Evolutionary conservation across 768 basidiomycete species (phyloP).

Genomic region (Lactarius quietus): DNA sequence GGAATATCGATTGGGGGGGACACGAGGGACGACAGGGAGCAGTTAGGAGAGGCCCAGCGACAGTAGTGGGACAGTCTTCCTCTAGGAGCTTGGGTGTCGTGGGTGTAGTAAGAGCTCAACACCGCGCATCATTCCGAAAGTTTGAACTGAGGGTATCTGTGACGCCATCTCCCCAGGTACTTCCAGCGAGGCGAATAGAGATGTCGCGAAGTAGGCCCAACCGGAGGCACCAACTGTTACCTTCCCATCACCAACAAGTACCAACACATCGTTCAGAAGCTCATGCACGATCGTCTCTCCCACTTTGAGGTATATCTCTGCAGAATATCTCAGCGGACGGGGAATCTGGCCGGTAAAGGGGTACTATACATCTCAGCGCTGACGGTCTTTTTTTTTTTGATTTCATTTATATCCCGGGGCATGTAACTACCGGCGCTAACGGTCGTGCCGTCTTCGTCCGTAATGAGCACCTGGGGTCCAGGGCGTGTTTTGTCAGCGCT

Average conservation of each 20-base stretch:
- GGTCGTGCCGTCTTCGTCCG: constrained; percentile 10
- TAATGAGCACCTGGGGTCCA: constrained; percentile 12
- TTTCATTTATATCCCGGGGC: too few species aligned
- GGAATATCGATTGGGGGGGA: not conserved
- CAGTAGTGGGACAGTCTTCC: constrained; percentile 10
- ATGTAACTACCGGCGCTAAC: not conserved
- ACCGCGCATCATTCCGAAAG: constrained; percentile 1
- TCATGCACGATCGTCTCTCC: not conserved
- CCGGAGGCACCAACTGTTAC: constrained; percentile 14
- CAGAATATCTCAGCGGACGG: not conserved
- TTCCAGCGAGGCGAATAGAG: constrained; percentile 13
- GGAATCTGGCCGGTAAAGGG: constrained; percentile 2
- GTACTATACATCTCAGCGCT: not conserved
- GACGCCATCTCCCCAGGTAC: not conserved
- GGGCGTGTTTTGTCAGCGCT: not conserved
- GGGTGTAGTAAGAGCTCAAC: constrained; percentile 15
- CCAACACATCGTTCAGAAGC: not conserved
- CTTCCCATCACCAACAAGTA: constrained; percentile 5
- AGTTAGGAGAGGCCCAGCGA: constrained; percentile 1
- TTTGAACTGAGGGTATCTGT: constrained; percentile 11
- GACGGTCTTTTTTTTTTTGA: not conserved
- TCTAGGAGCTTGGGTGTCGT: not conserved
- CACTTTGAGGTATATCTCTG: constrained; percentile 7
- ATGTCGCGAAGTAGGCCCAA: constrained; percentile 11
- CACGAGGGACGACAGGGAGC: not conserved